Percentiles rank a stretch among this genome's conserved stretches.
Evolutionary conservation across 805 yeast genomes (phyloP).

Genomic region (Nakazawaea pomicola): DNA sequence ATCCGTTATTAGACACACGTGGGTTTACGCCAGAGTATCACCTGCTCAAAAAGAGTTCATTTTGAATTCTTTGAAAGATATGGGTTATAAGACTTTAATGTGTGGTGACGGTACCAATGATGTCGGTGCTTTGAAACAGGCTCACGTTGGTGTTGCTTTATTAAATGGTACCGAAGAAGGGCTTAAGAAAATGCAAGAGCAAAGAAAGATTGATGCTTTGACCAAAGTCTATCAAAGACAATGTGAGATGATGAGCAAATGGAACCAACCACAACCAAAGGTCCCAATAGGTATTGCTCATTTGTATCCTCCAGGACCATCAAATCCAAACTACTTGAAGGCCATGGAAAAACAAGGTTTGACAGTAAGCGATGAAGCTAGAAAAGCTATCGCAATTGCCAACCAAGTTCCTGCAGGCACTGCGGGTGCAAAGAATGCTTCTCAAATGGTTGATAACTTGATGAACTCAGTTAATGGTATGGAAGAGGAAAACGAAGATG

Average conservation of each 20-base stretch:
- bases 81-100: slow-evolving; percentile 93
- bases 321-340: slow-evolving; percentile 80
- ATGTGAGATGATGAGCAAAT: slow-evolving; percentile 66
- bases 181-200: slow-evolving; percentile 82
- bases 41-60: slow-evolving; percentile 94
- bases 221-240: slow-evolving; percentile 79
- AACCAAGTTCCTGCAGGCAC: slow-evolving; percentile 33
- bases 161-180: slow-evolving; percentile 96
- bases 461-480: slow-evolving; percentile 47
- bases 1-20: slow-evolving; percentile 77
- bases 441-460: slow-evolving; percentile 58
- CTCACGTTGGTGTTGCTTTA: slow-evolving; percentile 97
- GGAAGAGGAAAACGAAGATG: slow-evolving; percentile 63
- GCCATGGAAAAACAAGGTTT: slow-evolving; percentile 86
- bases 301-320: slow-evolving; percentile 91
- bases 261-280: slow-evolving; percentile 82
- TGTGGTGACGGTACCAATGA: slow-evolving; percentile 99
- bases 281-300: slow-evolving; percentile 89
- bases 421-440: slow-evolving; percentile 31
- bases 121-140: slow-evolving; percentile 98
- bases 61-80: slow-evolving; percentile 72
- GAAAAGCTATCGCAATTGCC: slow-evolving; percentile 52
- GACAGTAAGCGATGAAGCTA: slow-evolving; percentile 69
- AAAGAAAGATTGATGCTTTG: slow-evolving; percentile 59
- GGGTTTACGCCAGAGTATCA: slow-evolving; percentile 98